These are phyloP conservation scores for Cryphonectria japonica DNA, from an alignment of 2,329 filamentous ascomycete species.

Conservation along the genomic window DNA sequence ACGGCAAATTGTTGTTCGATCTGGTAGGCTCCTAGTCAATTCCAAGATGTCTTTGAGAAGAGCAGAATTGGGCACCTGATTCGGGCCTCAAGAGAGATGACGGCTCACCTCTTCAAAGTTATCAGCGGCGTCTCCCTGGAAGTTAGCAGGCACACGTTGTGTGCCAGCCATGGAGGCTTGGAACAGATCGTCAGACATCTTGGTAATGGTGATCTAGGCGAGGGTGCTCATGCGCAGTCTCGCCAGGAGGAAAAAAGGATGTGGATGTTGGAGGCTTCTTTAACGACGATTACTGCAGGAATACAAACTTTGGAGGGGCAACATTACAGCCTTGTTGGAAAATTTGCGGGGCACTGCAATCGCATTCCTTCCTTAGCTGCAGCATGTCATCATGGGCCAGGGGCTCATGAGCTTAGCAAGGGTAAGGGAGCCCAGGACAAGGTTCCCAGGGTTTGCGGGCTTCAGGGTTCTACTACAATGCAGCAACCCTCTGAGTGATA, in stretches of 20 bases:
- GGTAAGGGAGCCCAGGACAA: not conserved
- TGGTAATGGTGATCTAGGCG: not conserved
- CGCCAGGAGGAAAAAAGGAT: not conserved
- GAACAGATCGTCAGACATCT: conserved; percentile 25
- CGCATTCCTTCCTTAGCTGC: no score
- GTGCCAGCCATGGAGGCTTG: conserved; percentile 32
- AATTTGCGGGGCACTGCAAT: conserved; percentile 12
- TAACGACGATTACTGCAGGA: not conserved
- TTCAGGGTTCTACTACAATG: not conserved
- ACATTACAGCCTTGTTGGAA: conserved; percentile 2
- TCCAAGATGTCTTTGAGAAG: not conserved
- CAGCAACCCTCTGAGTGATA: not conserved
- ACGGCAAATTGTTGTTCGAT: conserved; percentile 99
- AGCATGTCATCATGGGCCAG: conserved; percentile 7
- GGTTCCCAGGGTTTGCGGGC: not conserved
- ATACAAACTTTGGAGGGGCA: conserved; percentile 18
- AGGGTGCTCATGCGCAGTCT: not conserved
- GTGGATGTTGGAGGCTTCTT: not conserved
- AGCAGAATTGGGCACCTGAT: not conserved
- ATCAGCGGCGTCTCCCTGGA: conserved; percentile 60
- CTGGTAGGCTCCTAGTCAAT: conserved; percentile 47
- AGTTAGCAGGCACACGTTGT: conserved; percentile 53
- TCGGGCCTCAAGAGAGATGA: not conserved
- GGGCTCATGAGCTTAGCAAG: not conserved
- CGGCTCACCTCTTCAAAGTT: conserved; percentile 60